Base-by-base conservation (phyloP, 371 early-diverging fungal genomes). In the Lichtheimia corymbifera region DNA sequence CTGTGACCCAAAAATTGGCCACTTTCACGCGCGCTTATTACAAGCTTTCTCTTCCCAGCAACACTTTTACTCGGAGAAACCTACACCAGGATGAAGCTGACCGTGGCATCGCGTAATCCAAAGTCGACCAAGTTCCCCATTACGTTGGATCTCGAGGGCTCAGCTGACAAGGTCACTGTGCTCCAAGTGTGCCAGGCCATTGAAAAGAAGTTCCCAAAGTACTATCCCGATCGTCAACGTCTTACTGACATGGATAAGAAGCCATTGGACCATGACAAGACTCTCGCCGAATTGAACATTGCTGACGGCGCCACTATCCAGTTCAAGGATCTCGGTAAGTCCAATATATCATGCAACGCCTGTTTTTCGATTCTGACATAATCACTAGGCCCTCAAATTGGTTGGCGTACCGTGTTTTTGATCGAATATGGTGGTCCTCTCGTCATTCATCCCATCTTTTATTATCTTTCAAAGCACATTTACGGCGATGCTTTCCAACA, bases 401-500 rank as follows among this genome's bases (percentile, higher is more conserved):
- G 93, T 58, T 98, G 98, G 98, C 84, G 86, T 53, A 91, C 93
- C 18, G 97, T 97, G 41, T 98, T 97, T 72, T 70, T 95, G 68
- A 86, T 96, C 64, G 98, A 98, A 73, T 98, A 98, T 64, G 71
- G 86, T 28, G 98, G 98, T 50, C 98, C 98, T 14, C 60, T 98
- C 55, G 45, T 94, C 43, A 85, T 96, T 62, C 97, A 98, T 60
- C 89, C 92, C 28, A 59, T 96, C 47, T 81, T 96, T 66, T 98
- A 90, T 83, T 89, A 87, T 64, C 74, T 87, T 22, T 79, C 83
- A 15, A 70, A 69, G 17, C 14, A 81, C 24, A 76, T 95, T 59
- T 95, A 96, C 68, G 85, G 92, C 22, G 50, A 68, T 50, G 40
- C 66, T 5, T 80, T 91, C 56, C 77, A 79, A 63, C 91, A 91